Conservation (phyloP, 2,329 filamentous ascomycete species). For the Boeremia exigua region DNA sequence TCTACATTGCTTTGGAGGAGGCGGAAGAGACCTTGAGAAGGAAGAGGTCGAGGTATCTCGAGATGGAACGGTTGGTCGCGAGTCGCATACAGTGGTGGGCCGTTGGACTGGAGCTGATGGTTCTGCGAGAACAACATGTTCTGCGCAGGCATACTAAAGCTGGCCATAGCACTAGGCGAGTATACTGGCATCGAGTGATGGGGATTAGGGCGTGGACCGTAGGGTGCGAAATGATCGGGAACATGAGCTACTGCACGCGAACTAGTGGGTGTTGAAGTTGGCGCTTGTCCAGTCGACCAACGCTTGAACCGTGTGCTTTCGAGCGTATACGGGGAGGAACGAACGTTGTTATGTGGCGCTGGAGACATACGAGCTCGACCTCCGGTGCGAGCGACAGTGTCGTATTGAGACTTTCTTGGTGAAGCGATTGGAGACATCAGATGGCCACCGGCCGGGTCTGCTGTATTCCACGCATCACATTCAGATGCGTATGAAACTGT, state of each 20-base stretch:
- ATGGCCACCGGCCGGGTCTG: conserved; percentile 67
- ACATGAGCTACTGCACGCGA: conserved; percentile 63
- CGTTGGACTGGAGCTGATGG: conserved; percentile 62
- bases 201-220: conserved; percentile 62
- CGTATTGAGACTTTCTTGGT: conserved; percentile 68
- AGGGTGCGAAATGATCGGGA: conserved; percentile 67
- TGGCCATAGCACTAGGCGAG: conserved; percentile 39
- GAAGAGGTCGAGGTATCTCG: conserved; percentile 63
- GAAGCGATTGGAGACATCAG: conserved; percentile 76
- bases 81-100: conserved; percentile 54
- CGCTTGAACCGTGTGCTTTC: conserved; percentile 72
- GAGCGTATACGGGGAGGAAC: conserved; percentile 73
- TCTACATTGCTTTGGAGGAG: conserved; percentile 79
- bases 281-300: conserved; percentile 71
- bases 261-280: conserved; percentile 66
- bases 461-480: conserved; percentile 71
- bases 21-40: conserved; percentile 76
- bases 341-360: conserved; percentile 70
- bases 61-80: conserved; percentile 59
- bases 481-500: conserved; percentile 65
- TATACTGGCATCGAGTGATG: conserved; percentile 50
- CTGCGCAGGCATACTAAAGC: conserved; percentile 41
- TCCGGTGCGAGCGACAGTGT: conserved; percentile 53
- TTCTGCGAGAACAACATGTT: conserved; percentile 48
- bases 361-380: conserved; percentile 75